A percentile compares a stretch with the other conserved stretches of the same genome.
These are phyloP conservation scores for Alternaria solani DNA, from an alignment of 2,329 filamentous ascomycete species.

Conservation along the genomic window DNA sequence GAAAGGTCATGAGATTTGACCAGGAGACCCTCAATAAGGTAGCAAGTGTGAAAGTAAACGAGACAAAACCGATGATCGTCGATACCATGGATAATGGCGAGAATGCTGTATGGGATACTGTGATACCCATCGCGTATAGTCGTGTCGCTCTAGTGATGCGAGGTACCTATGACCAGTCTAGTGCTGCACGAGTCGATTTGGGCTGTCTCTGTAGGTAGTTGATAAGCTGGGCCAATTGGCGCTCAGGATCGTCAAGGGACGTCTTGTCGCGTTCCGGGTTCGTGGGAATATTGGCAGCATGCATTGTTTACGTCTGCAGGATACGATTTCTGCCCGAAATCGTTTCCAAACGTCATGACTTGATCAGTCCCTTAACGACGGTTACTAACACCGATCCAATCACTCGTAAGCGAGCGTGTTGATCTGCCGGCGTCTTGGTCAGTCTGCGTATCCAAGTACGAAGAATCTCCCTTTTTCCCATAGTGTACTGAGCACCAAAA, in stretches of 20 bases:
- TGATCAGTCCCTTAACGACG: neutral
- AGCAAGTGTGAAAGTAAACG: slow-evolving; percentile 55
- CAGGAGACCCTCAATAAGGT: slow-evolving; percentile 55
- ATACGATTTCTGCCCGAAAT: neutral
- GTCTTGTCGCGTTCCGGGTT: neutral
- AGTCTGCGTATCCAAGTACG: neutral
- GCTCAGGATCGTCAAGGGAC: neutral
- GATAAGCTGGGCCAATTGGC: neutral
- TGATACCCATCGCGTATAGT: slow-evolving; percentile 28
- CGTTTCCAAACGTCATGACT: slow-evolving; percentile 1
- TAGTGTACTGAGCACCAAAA: neutral
- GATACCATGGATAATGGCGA: slow-evolving; percentile 48
- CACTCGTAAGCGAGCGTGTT: neutral
- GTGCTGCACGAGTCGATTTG: neutral
- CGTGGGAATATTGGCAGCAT: neutral
- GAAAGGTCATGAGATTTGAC: slow-evolving; percentile 51
- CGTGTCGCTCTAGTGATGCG: neutral
- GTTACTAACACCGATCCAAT: slow-evolving; percentile 3
- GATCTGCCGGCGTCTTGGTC: neutral
- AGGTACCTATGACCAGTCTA: neutral
- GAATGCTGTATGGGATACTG: slow-evolving; percentile 32
- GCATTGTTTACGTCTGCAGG: neutral
- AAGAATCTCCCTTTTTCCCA: neutral
- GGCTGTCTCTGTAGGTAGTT: neutral
- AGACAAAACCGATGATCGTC: slow-evolving; percentile 53